phyloP scores from a whole-genome alignment of 352 stramenopile genomes.

The Phytophthora crassamura region DNA sequence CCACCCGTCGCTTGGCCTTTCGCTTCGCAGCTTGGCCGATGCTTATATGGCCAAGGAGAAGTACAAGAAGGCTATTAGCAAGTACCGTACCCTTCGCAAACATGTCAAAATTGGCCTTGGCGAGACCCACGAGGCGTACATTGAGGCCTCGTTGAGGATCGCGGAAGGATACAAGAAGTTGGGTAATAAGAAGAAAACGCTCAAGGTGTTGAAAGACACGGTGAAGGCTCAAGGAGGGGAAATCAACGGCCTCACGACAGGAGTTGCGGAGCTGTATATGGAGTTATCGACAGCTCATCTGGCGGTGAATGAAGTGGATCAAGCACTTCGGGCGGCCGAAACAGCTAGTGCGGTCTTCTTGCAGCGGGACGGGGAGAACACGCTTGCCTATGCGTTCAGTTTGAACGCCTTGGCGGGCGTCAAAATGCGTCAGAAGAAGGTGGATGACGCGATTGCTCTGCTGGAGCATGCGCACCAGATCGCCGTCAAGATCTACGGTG shows the following conservation, averaged over 20 bases:
- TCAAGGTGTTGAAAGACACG: constrained; percentile 64
- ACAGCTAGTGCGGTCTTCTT: constrained; percentile 61
- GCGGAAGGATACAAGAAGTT: constrained; percentile 77
- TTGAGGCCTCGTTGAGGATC: constrained; percentile 76
- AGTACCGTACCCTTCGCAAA: constrained; percentile 76
- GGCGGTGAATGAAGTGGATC: constrained; percentile 47
- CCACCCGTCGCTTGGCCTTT: constrained; percentile 80
- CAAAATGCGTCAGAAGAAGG: constrained; percentile 69
- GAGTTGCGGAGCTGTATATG: constrained; percentile 83
- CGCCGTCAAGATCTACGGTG: constrained; percentile 68
- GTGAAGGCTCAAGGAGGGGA: constrained; percentile 60
- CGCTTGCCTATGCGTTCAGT: constrained; percentile 78
- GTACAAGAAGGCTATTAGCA: constrained; percentile 68
- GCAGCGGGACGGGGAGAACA: constrained; percentile 69
- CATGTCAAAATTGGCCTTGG: constrained; percentile 74
- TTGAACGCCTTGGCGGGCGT: constrained; percentile 84
- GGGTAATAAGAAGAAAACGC: constrained; percentile 53
- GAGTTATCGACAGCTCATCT: constrained; percentile 65
- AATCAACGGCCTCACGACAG: constrained; percentile 70
- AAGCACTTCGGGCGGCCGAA: constrained; percentile 47
- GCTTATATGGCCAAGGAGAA: constrained; percentile 81
- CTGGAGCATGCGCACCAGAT: constrained; percentile 75
- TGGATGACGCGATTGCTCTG: constrained; percentile 62
- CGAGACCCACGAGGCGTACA: constrained; percentile 72
- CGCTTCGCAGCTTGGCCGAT: constrained; percentile 80